phyloP scores from a whole-genome alignment of 257 asterid genomes.

The Leonotis leonurus region DNA sequence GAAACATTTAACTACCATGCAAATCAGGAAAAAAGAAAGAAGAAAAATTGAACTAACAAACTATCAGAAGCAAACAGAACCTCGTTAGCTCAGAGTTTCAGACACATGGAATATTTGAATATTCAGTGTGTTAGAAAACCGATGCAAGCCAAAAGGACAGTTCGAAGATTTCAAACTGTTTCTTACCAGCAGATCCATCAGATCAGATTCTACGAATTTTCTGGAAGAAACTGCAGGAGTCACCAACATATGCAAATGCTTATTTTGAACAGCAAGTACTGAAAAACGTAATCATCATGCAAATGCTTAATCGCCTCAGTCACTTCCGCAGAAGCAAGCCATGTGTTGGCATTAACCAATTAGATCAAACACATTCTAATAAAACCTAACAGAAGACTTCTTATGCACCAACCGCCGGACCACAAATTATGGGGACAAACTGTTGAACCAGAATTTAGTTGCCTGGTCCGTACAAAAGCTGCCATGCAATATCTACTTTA shows the following conservation, averaged over 20 bases:
- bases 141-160: too few species aligned
- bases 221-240: too few species aligned
- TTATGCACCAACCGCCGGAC: neutral
- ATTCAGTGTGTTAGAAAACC: too few species aligned
- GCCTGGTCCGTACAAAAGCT: neutral
- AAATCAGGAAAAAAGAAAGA: neutral
- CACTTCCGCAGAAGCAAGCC: constrained; percentile 2
- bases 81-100: too few species aligned
- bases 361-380: neutral
- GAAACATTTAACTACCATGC: neutral
- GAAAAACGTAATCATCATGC: neutral
- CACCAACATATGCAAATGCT: too few species aligned
- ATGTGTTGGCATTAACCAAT: constrained; percentile 1
- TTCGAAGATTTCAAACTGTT: too few species aligned
- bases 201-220: too few species aligned
- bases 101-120: neutral
- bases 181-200: constrained; percentile 2
- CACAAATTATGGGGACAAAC: neutral
- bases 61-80: neutral
- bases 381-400: neutral
- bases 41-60: too few species aligned
- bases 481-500: constrained; percentile 19
- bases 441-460: neutral
- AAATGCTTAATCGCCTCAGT: neutral
- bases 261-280: too few species aligned